Evolutionary conservation across 352 stramenopile genomes (phyloP), one percentile per base, ranked within the genome.

Genomic region (Globisporangium middletonii): DNA sequence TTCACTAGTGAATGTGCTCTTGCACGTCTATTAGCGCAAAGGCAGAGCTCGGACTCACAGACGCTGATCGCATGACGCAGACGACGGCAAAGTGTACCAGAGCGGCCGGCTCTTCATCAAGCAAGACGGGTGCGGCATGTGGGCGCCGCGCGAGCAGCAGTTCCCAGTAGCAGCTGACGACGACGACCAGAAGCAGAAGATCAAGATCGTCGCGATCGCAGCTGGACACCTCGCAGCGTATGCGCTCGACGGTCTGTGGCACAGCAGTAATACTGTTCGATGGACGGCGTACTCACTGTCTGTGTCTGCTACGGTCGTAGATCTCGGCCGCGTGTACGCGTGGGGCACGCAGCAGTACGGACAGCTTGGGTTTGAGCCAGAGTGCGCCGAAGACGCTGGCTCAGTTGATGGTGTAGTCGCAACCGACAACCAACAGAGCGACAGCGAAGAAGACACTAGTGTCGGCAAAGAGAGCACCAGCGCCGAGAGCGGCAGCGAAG

Each of bases 91-190:
- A 4, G 66, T 92, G 45, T 76, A 74, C 35, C 68, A 88, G 49
- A 70, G 68, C 26, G 23, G 23, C 23, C 23, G 23, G 23, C 23
- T 23, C 0, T 23, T 23, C 23, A 55, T 75, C 18, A 69, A 69
- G 11, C 77, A 88, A 54, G 75, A 87, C 46, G 79, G 79, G 1
- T 69, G 65, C 7, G 62, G 59, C 3, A 89, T 88, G 79, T 86
- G 71, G 73, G 59, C 62, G 28, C 72, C 75, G 7, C 53, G 57
- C 13, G 64, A 76, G n/a, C 28, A 89, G 7, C 51, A 61, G 5
- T 65, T 71, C 23, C 23, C 23, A 23, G 23, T 5, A 3, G 16
- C 41, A 46, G 5, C 0, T n/a, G n/a, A n/a, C n/a, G n/a, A n/a
- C n/a, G 45, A 30, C 13, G 59, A 52, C 19, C 37, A 60, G 5